Evolutionary conservation across 129 eudicot genomes (phyloP).

Genomic region (Pittosporum tobira): DNA sequence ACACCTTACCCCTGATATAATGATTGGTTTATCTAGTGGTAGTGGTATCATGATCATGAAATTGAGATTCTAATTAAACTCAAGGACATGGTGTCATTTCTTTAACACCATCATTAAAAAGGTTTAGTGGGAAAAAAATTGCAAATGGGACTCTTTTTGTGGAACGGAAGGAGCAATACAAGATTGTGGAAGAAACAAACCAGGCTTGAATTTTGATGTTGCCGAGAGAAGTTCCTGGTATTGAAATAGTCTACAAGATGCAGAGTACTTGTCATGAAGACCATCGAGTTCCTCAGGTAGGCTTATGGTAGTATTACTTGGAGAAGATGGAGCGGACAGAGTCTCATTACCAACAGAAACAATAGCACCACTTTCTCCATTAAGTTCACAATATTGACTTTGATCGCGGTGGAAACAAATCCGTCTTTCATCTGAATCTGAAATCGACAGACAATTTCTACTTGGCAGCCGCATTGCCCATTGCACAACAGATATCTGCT

Average conservation of each 20-base stretch:
- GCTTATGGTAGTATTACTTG: constrained; percentile 19
- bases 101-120: too few species aligned
- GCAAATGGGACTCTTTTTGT: too few species aligned
- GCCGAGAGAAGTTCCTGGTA: constrained; percentile 64
- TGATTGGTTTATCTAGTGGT: too few species aligned
- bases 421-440: constrained; percentile 21
- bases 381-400: constrained; percentile 25
- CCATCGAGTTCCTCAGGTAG: constrained; percentile 63
- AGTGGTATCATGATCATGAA: too few species aligned
- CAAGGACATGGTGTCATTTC: too few species aligned
- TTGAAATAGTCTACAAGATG: constrained; percentile 64
- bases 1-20: too few species aligned
- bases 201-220: constrained; percentile 63
- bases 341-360: constrained; percentile 39
- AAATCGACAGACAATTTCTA: constrained; percentile 34
- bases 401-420: constrained; percentile 4
- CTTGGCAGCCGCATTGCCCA: constrained; percentile 70
- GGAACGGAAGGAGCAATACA: too few species aligned
- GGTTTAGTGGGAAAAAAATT: too few species aligned
- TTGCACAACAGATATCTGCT: constrained; percentile 68
- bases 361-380: constrained; percentile 56
- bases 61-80: too few species aligned
- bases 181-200: constrained; percentile 29
- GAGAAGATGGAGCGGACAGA: constrained; percentile 26
- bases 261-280: constrained; percentile 64